Evolutionary conservation across 805 yeast species (phyloP).

Genomic region (Yamadazyma sp.): DNA sequence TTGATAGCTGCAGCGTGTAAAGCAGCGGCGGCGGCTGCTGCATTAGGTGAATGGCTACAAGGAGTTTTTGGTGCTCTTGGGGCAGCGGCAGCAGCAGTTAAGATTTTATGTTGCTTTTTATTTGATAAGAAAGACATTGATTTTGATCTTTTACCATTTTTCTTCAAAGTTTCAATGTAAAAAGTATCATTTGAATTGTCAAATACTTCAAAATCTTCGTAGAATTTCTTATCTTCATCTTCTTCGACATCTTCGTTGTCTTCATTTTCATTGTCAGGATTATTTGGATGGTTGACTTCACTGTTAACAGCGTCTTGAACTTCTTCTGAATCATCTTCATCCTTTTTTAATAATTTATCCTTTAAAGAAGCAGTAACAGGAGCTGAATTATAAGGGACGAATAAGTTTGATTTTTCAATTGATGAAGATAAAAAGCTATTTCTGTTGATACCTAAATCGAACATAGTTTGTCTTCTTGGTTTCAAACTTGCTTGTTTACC

Average conservation of each 20-base stretch:
- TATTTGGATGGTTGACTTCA: constrained; percentile 3
- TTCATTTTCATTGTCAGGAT: constrained; percentile 4
- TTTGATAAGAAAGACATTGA: constrained; percentile 57
- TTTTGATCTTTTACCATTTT: constrained; percentile 57
- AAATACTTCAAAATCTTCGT: constrained; percentile 50
- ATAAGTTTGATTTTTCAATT: constrained; percentile 40
- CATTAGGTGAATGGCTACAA: constrained; percentile 54
- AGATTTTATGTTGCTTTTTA: constrained; percentile 47
- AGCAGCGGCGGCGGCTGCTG: constrained; percentile 75
- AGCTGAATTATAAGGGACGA: constrained; percentile 70
- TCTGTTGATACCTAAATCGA: constrained; percentile 45
- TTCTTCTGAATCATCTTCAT: constrained; percentile 1
- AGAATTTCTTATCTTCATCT: constrained; percentile 16
- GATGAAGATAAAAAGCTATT: constrained; percentile 37
- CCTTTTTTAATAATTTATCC: constrained; percentile 6
- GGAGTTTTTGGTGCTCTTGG: constrained; percentile 71
- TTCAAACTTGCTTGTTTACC: constrained; percentile 32
- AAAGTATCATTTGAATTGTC: constrained; percentile 31
- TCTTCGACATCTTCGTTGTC: constrained; percentile 8
- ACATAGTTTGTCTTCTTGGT: constrained; percentile 53
- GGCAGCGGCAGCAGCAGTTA: constrained; percentile 82
- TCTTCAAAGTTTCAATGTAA: constrained; percentile 40
- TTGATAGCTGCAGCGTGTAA: constrained; percentile 64
- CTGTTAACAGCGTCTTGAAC: constrained; percentile 1
- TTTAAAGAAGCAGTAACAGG: constrained; percentile 72